phyloP scores from a whole-genome alignment of 179 eudicot species.

The Actinidia chinensis region DNA sequence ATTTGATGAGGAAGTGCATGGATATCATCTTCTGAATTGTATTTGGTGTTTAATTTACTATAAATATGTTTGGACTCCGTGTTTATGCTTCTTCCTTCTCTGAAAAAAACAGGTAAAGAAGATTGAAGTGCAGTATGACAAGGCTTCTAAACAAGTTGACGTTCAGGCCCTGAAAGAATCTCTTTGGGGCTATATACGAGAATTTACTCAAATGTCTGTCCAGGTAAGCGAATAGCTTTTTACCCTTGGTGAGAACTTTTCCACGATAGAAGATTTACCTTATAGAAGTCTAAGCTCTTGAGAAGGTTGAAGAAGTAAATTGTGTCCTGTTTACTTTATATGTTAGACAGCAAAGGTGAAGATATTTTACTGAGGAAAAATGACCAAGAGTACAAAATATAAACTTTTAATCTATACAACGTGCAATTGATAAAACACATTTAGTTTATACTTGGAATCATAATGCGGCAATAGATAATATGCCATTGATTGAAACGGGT shows the following conservation, averaged over 20 bases:
- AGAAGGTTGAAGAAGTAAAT: not conserved
- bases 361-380: not conserved
- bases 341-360: not conserved
- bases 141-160: slow-evolving; percentile 92
- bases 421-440: slow-evolving; percentile 1
- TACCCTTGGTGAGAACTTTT: not conserved
- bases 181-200: slow-evolving; percentile 71
- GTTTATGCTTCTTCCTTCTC: slow-evolving; percentile 7
- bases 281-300: not conserved
- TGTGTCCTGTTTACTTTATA: not conserved
- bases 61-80: not conserved
- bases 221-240: slow-evolving; percentile 35
- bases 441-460: not conserved
- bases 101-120: slow-evolving; percentile 57
- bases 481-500: not conserved
- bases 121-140: slow-evolving; percentile 89
- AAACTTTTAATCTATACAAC: not conserved
- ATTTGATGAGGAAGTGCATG: not conserved
- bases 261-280: not conserved
- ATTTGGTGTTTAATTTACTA: not conserved
- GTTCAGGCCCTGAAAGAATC: slow-evolving; percentile 87
- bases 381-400: not conserved
- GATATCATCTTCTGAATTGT: not conserved
- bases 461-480: not conserved
- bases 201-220: slow-evolving; percentile 34